phyloP scores from a whole-genome alignment of 75 land plant genomes.

The Cunninghamia lanceolata region DNA sequence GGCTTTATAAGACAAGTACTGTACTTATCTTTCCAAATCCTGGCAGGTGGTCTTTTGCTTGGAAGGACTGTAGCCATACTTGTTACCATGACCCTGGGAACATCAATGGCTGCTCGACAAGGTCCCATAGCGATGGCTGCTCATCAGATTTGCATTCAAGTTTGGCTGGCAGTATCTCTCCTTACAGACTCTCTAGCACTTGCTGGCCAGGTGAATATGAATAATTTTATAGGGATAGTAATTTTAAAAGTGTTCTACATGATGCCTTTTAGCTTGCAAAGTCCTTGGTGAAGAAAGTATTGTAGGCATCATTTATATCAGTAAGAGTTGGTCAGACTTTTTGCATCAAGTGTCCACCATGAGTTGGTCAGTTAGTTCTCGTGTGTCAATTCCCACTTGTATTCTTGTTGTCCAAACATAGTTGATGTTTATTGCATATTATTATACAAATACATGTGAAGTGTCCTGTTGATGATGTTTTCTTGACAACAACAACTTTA shows the following conservation, averaged over 20 bases:
- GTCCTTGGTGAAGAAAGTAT: neutral
- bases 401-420: neutral
- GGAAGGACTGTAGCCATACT: slow-evolving; percentile 79
- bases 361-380: neutral
- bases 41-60: slow-evolving; percentile 78
- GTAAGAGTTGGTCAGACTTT: neutral
- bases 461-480: no score
- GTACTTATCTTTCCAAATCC: neutral
- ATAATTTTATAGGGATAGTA: neutral
- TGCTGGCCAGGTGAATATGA: slow-evolving; percentile 72
- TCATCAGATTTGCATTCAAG: slow-evolving; percentile 85
- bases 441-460: neutral
- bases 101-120: slow-evolving; percentile 92
- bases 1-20: neutral
- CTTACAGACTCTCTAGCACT: slow-evolving; percentile 96
- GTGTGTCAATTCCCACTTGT: neutral
- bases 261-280: neutral
- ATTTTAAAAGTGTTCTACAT: neutral
- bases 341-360: neutral
- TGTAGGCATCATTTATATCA: neutral
- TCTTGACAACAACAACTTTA: no score
- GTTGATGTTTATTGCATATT: neutral
- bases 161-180: slow-evolving; percentile 91
- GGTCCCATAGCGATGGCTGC: slow-evolving; percentile 95
- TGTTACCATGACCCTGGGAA: slow-evolving; percentile 69